These are phyloP conservation scores for Cytospora piceae DNA, from an alignment of 2,329 filamentous ascomycete species.

Conservation along the genomic window DNA sequence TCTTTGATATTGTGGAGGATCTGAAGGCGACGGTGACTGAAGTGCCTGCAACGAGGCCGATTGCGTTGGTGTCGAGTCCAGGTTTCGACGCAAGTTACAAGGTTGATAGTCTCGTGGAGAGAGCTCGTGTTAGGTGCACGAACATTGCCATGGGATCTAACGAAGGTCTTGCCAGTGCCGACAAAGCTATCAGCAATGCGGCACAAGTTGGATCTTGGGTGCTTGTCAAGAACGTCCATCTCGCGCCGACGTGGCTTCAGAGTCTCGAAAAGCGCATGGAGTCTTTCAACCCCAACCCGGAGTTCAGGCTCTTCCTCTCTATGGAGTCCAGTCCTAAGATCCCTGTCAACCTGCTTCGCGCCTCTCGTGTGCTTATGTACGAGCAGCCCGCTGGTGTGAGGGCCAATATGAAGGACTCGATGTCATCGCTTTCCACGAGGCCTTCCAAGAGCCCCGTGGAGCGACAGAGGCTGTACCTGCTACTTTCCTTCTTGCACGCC, in stretches of 20 bases:
- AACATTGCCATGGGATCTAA: slow-evolving; percentile 99
- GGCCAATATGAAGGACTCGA: slow-evolving; percentile 98
- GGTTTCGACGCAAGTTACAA: slow-evolving; percentile 99
- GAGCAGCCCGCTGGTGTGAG: slow-evolving; percentile 96
- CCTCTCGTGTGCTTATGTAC: slow-evolving; percentile 93
- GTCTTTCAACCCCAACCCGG: slow-evolving; percentile 87
- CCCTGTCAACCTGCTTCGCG: slow-evolving; percentile 90
- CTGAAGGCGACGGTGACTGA: slow-evolving; percentile 83
- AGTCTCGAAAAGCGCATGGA: slow-evolving; percentile 97
- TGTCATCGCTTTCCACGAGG: slow-evolving; percentile 78
- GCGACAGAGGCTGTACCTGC: slow-evolving; percentile 83
- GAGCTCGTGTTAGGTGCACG: slow-evolving; percentile 79
- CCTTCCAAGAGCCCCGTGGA: slow-evolving; percentile 85
- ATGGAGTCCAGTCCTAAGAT: slow-evolving; percentile 99
- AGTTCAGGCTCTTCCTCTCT: slow-evolving; percentile 94
- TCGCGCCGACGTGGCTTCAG: slow-evolving; percentile 94
- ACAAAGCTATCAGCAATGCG: slow-evolving; percentile 92
- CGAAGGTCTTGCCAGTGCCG: slow-evolving; percentile 87
- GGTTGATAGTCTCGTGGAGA: slow-evolving; percentile 91
- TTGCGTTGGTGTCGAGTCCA: slow-evolving; percentile 90
- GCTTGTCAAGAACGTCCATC: slow-evolving; percentile 97
- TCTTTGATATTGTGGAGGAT: slow-evolving; percentile 85
- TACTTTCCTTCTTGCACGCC: slow-evolving; percentile 93
- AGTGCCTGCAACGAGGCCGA: slow-evolving; percentile 81
- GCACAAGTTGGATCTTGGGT: slow-evolving; percentile 95